Percentiles rank a stretch among this genome's conserved stretches.
These are phyloP conservation scores for Periconia macrospinosa DNA, from an alignment of 2,329 filamentous ascomycete species.

Conservation along the genomic window DNA sequence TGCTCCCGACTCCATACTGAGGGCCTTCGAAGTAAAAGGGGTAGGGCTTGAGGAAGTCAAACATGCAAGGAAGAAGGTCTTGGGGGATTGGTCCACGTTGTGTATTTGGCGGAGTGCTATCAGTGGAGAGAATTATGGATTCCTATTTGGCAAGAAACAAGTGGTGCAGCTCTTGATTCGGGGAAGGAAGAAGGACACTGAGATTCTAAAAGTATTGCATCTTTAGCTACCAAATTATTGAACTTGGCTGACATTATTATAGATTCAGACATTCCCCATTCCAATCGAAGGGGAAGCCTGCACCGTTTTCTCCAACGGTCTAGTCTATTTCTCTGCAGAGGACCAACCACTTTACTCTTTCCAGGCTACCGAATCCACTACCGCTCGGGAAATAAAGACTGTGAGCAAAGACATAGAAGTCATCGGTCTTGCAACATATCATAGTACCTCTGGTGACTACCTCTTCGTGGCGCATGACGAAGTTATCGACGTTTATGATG, in stretches of 20 bases:
- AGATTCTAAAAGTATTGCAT: conserved; percentile 26
- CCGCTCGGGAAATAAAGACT: conserved; percentile 20
- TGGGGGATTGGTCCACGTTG: conserved; percentile 34
- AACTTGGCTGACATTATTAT: conserved; percentile 1
- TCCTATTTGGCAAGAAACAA: conserved; percentile 34
- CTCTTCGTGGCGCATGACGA: conserved; percentile 29
- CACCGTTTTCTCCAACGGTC: conserved; percentile 20
- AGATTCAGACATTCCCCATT: conserved; percentile 33
- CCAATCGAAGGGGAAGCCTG: conserved; percentile 32
- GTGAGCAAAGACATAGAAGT: conserved; percentile 19
- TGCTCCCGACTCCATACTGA: conserved; percentile 30
- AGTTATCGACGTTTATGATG: conserved; percentile 26
- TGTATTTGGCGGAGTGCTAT: conserved; percentile 30
- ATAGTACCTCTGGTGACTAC: conserved; percentile 18
- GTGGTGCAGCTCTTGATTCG: conserved; percentile 30
- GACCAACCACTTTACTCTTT: conserved; percentile 32
- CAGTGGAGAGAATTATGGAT: conserved; percentile 30
- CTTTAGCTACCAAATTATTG: neutral
- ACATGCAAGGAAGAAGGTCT: conserved; percentile 23
- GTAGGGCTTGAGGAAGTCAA: conserved; percentile 11
- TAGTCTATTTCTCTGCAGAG: conserved; percentile 30
- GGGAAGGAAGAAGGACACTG: conserved; percentile 8
- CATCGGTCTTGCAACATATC: conserved; percentile 25
- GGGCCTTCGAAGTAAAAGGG: conserved; percentile 23
- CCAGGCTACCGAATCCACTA: conserved; percentile 24